Base-by-base conservation (phyloP, 179 eudicot genomes). In the Drosera spatulata region DNA sequence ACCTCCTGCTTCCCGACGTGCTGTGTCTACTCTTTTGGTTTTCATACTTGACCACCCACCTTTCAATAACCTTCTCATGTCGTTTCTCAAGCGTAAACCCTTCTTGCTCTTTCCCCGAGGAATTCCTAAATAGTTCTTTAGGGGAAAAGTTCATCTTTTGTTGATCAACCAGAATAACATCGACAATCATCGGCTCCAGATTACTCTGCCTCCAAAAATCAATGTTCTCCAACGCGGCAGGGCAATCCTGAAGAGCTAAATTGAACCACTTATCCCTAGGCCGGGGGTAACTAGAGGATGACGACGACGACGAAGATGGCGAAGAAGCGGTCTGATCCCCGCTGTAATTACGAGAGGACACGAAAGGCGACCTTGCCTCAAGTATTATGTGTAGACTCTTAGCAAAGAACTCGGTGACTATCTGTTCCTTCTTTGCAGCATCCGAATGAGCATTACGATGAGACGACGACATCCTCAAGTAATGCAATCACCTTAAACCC, bases 21-120 rank as follows among this genome's bases (percentile, higher is more conserved):
- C 71, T 55, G 63, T 59, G 77, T 69, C 68, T 77, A 67, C 72
- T 69, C 78, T 75, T 84, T 56, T 72, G 75, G 61, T 69, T 73
- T 75, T 91, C 95, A 61, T 88, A 91, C 48, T 83, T 90, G 68
- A 91, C 80, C 61, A 91, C 78, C 97, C 97, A 91, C 72, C 97
- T 88, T 75, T 91, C 97, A 60, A 91, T 80, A 66, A 88, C 68
- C 78, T 80, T 88, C 54, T 85, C 87, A 43, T 53, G 81, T 64
- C 67, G 76, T 10, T 52, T 62, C 61, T 64, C 85, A 38, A 53
- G 41, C 45, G 79, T 75, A 61, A 63, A 74, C 3, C 80, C 85
- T 42, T 82, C 91, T 58, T 58, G 74, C 59, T 79, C 89, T 33
- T 80, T 85, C 55, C 59, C 40, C 0, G 75, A 71, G 0, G 72